Evolutionary conservation across 495 filamentous ascomycete genomes (phyloP), one percentile per base, ranked within the genome.

Genomic region (Geopyxis carbonaria): DNA sequence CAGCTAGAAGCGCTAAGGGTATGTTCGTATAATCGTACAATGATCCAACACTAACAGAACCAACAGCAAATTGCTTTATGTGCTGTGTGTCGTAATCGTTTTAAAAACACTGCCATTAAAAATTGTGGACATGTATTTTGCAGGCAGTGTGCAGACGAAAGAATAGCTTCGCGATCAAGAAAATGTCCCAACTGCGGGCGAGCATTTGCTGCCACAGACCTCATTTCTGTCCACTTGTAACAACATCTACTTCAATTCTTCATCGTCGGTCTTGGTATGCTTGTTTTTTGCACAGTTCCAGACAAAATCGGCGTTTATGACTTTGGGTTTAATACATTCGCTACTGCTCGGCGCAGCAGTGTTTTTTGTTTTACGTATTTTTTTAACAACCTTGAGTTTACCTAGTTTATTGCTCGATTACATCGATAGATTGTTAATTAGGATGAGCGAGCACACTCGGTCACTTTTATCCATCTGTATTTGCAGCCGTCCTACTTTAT

Each of bases 111-210:
- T 1, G 76, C 76, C 13, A 68, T 97, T 48, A 85, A 84, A 55
- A 82, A 78, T 10, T 97, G 89, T 57, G 89, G 89, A n/a, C 89
- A 97, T 60, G 74, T 92, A 15, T 93, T 95, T 59, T 97, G 89
- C 70, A 73, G 70, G 48, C 69, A 73, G 19, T 97, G 89, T 53
- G 76, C 92, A 19, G 81, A 92, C 38, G 76, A 86, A 51, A 76
- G 85, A 35, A 72, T 92, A 36, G 65, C 69, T 6, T 89, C 86
- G 43, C 80, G 89, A 23, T 85, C 81, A 56, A 72, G 89, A 42
- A 95, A 95, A 59, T 97, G 89, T 52, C 89, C 89, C 4, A 86
- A 77, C 50, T 97, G 89, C 64, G 78, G 76, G 56, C 75, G 75
- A 57, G 73, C 83, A 1, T 97, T 97, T 53, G 85, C 87, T 44